Percentiles rank a stretch among this genome's conserved stretches.
Evolutionary conservation across 495 filamentous ascomycete species (phyloP).

Genomic region (Neurospora sp.): DNA sequence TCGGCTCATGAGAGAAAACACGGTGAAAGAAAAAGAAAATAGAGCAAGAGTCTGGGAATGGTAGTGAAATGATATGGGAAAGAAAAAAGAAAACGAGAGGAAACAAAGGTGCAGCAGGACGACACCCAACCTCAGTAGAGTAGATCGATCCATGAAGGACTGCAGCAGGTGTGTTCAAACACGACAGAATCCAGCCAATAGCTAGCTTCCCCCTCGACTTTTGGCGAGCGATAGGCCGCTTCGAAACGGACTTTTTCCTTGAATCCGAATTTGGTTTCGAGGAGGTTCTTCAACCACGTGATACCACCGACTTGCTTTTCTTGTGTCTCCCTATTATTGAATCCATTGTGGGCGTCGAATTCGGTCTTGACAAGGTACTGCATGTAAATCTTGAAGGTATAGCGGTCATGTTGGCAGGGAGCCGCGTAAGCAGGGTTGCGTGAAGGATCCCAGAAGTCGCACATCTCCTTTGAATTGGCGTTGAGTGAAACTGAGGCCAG

Average conservation of each 20-base stretch:
- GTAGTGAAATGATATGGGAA: background rate
- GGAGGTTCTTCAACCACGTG: conserved; percentile 17
- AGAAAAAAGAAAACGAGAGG: background rate
- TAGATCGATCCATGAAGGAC: background rate
- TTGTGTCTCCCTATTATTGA: conserved; percentile 4
- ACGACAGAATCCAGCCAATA: conserved; percentile 18
- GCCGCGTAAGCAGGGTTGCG: conserved; percentile 12
- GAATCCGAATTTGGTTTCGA: conserved; percentile 17
- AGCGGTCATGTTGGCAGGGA: conserved; percentile 7
- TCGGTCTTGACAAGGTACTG: conserved; percentile 16
- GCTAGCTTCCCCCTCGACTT: background rate
- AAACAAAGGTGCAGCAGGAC: background rate
- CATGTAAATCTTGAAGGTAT: conserved; percentile 17
- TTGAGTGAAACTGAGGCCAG: conserved; percentile 16
- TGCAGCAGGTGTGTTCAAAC: conserved; percentile 18
- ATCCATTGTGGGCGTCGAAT: background rate
- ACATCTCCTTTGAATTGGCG: conserved; percentile 13
- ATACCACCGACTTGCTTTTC: conserved; percentile 11
- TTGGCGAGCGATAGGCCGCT: conserved; percentile 5
- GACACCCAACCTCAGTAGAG: background rate
- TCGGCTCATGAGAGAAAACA: background rate
- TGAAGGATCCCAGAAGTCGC: conserved; percentile 20
- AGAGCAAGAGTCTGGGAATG: background rate
- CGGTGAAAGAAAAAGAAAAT: background rate
- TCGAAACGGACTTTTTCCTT: conserved; percentile 9